These are phyloP conservation scores for Straminergon stramineum DNA, from an alignment of 225 moss, liverwort and hornwort genomes.

Conservation along the genomic window DNA sequence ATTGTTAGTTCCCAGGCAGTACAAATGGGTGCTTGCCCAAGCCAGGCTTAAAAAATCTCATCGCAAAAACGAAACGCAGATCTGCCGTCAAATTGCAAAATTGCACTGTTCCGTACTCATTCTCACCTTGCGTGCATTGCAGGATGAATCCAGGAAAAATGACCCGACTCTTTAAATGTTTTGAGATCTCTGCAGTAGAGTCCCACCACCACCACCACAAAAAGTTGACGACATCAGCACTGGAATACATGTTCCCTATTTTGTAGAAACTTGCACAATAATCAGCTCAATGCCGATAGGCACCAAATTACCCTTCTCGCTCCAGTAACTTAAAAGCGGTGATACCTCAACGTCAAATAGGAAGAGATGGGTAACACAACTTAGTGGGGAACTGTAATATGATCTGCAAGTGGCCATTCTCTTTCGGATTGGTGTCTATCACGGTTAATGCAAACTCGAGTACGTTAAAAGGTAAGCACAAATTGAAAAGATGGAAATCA, in stretches of 20 bases:
- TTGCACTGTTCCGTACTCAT: not conserved
- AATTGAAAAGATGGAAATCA: not conserved
- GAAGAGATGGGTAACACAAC: not conserved
- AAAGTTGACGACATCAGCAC: not conserved
- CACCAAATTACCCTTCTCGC: not conserved
- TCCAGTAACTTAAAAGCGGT: not conserved
- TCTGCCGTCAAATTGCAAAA: not conserved
- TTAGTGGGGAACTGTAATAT: not conserved
- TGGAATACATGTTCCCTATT: not conserved
- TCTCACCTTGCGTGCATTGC: not conserved
- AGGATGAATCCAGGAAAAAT: not conserved
- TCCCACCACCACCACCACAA: not conserved
- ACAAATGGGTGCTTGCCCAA: not conserved
- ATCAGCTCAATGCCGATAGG: not conserved
- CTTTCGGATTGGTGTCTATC: not conserved
- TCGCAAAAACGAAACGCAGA: not conserved
- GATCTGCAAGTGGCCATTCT: not conserved
- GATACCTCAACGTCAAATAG: not conserved
- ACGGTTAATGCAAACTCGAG: not conserved
- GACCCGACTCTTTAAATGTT: not conserved
- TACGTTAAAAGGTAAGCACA: not conserved
- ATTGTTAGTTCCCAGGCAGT: not conserved
- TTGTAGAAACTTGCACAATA: not conserved
- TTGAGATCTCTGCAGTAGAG: not conserved
- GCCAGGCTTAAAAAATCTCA: not conserved